These are phyloP conservation scores for Mucor mucedo DNA, from an alignment of 371 early-diverging fungal genomes.

Conservation along the genomic window DNA sequence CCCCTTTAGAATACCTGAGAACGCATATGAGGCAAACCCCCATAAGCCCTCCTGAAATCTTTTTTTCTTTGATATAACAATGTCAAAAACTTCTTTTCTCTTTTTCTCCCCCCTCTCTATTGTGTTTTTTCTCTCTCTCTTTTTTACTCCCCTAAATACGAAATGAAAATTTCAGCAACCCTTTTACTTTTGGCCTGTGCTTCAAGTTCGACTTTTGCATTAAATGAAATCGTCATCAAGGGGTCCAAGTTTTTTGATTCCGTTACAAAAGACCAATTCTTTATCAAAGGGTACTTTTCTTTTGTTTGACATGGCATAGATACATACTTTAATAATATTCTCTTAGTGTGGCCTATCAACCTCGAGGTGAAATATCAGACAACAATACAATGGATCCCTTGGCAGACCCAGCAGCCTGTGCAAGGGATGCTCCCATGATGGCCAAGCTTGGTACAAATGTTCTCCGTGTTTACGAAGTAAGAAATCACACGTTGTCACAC, in stretches of 20 bases:
- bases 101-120: constrained; percentile 1
- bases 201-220: constrained; percentile 24
- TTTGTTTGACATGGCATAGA: background rate
- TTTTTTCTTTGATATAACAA: constrained; percentile 3
- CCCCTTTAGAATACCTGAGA: constrained; percentile 7
- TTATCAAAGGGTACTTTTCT: constrained; percentile 67
- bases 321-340: background rate
- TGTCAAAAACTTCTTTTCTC: constrained; percentile 1
- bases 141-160: background rate
- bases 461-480: constrained; percentile 78
- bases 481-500: background rate
- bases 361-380: constrained; percentile 47
- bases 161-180: constrained; percentile 16
- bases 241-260: constrained; percentile 77
- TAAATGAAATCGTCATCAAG: constrained; percentile 70
- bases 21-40: constrained; percentile 11
- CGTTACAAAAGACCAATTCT: constrained; percentile 75
- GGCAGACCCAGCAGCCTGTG: constrained; percentile 64
- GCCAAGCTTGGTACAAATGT: constrained; percentile 74
- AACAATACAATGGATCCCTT: constrained; percentile 60
- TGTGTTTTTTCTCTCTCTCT: background rate
- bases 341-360: constrained; percentile 74
- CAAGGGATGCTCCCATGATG: constrained; percentile 70
- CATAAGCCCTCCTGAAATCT: constrained; percentile 4
- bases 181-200: constrained; percentile 12